Evolutionary conservation across 768 basidiomycete species (phyloP), one percentile per base, ranked within the genome.

Genomic region (Rhizopogon salebrosus): DNA sequence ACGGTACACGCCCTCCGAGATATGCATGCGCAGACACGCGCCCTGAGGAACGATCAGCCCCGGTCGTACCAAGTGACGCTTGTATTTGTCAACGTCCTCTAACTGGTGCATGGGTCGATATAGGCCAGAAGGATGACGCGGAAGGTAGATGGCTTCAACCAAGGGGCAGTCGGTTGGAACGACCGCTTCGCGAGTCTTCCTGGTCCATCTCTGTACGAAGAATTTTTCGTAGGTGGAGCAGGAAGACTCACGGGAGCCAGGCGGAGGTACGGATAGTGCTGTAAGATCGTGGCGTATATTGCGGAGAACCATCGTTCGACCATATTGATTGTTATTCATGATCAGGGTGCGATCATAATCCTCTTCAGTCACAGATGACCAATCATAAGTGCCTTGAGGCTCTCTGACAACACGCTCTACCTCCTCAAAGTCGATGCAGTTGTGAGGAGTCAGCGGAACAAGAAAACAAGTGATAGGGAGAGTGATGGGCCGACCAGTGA

Each of bases 241-340:
- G 0, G 58, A 65, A 13, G 67, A 68, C 61, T 83, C 85, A 35
- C 70, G 70, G 4, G 83, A 78, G 8, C 75, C 83, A 4, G 68
- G 62, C 0, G 70, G 69, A 3, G 87, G 86, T 8, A 56, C 58
- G 38, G 88, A 87, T 62, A 79, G 62, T 3, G 86, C 85, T 0
- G 84, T 80, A 31, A 92, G 68, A 64, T 92, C 89, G 40, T 74
- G 52, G 31, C 87, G 80, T 54, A 90, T 75, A 31, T 70, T 69
- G 52, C 76, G 78, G 48, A 92, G 72, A 40, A 84, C 57, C 46
- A 80, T 74, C 5, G 78, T 72, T 8, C 81, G 78, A 2, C 85
- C 87, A 27, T 69, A 67, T 54, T 82, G 74, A 60, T 80, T 77
- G 51, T 57, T 68, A 57, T 82, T 83, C 67, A 80, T 72, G 23